These are phyloP conservation scores for Schizochytrium sp. DNA, from an alignment of 108 stramenopile genomes.

Conservation along the genomic window DNA sequence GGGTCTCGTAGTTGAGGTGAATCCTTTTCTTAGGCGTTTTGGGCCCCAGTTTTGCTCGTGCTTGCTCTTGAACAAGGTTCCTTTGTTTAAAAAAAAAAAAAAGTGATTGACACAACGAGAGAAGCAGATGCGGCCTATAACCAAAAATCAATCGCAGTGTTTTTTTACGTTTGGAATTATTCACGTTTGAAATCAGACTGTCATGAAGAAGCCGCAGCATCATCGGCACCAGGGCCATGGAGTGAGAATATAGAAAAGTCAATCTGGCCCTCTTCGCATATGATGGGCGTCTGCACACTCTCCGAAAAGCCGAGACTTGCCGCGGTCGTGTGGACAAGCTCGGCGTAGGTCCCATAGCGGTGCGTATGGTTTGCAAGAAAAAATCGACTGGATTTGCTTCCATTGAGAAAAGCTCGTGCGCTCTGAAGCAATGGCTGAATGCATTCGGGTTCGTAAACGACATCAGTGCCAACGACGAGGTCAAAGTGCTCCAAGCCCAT, in stretches of 20 bases:
- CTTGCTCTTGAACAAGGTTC: no score
- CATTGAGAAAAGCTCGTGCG: not conserved
- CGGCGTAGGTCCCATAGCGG: not conserved
- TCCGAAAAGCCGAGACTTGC: not conserved
- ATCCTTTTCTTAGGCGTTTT: no score
- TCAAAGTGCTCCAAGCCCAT: not conserved
- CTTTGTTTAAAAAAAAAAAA: no score
- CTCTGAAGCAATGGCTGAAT: not conserved
- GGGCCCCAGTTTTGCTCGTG: no score
- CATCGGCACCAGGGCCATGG: not conserved
- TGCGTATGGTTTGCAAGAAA: constrained; percentile 3
- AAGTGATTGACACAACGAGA: no score
- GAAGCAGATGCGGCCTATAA: no score
- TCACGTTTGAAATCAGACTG: not conserved
- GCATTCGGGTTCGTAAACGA: constrained; percentile 4
- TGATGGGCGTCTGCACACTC: not conserved
- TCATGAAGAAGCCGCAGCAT: not conserved
- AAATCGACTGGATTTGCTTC: not conserved
- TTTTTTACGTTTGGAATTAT: no score
- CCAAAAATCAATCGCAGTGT: no score
- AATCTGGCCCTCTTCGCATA: not conserved
- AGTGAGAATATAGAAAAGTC: not conserved
- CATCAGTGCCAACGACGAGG: constrained; percentile 3
- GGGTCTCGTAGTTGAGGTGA: no score
- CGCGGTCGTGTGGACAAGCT: not conserved